A percentile compares a stretch with the other conserved stretches of the same genome.
These are phyloP conservation scores for Pluteus cervinus DNA, from an alignment of 768 basidiomycete genomes.

Conservation along the genomic window DNA sequence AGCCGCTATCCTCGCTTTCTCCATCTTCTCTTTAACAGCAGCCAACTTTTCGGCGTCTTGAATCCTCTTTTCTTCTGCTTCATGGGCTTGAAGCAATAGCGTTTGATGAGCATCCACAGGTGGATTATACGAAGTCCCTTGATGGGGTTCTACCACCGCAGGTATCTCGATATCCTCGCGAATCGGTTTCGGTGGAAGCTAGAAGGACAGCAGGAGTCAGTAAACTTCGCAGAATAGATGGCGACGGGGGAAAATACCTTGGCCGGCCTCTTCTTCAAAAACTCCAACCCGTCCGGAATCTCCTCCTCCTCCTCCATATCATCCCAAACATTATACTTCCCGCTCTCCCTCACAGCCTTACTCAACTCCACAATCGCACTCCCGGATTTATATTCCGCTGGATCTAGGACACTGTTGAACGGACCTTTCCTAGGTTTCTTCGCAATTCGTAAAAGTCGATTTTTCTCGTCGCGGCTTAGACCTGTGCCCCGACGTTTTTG, in stretches of 20 bases:
- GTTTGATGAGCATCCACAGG: conserved; percentile 65
- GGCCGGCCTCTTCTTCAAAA: conserved; percentile 33
- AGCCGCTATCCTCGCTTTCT: conserved; percentile 33
- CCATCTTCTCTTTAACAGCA: conserved; percentile 50
- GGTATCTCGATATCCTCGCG: conserved; percentile 53
- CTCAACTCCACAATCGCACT: conserved; percentile 59
- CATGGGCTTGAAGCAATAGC: conserved; percentile 62
- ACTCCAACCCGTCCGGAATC: conserved; percentile 33
- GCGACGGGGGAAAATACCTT: conserved; percentile 39
- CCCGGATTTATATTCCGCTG: conserved; percentile 60
- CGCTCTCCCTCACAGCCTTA: conserved; percentile 63
- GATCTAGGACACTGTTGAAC: conserved; percentile 65
- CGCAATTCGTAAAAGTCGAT: conserved; percentile 67
- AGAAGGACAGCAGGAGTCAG: conserved; percentile 24
- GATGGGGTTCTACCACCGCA: conserved; percentile 67
- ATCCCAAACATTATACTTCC: conserved; percentile 62
- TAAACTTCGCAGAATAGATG: conserved; percentile 1
- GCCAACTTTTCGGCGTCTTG: conserved; percentile 47
- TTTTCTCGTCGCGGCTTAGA: conserved; percentile 67
- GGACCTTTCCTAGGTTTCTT: conserved; percentile 68
- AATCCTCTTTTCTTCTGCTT: conserved; percentile 54
- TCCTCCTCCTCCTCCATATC: conserved; percentile 23
- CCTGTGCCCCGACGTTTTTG: conserved; percentile 38
- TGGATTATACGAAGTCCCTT: conserved; percentile 89
- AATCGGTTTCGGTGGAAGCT: conserved; percentile 40